Percentiles rank a stretch among this genome's conserved stretches.
These are phyloP conservation scores for Sporothrix pallida DNA, from an alignment of 2,329 filamentous ascomycete species.

Conservation along the genomic window DNA sequence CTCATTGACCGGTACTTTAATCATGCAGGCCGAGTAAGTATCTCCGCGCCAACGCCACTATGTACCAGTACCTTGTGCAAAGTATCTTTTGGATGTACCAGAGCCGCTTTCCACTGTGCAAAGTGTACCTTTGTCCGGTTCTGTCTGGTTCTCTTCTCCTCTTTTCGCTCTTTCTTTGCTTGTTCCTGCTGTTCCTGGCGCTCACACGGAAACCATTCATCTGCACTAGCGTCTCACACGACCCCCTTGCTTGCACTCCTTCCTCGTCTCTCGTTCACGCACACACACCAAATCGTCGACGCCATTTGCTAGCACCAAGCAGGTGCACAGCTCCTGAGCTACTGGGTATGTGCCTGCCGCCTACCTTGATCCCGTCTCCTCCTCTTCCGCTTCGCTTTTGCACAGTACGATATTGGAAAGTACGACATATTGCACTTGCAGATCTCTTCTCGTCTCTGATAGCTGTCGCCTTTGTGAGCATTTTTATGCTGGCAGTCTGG, in stretches of 20 bases:
- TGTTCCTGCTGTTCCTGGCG: slow-evolving; percentile 22
- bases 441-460: no score
- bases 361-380: no score
- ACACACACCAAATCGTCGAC: neutral
- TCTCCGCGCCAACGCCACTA: slow-evolving; percentile 39
- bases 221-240: slow-evolving; percentile 34
- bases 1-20: slow-evolving; percentile 41
- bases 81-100: slow-evolving; percentile 39
- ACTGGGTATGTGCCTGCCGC: no score
- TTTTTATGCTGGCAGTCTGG: no score
- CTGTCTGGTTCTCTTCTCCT: slow-evolving; percentile 17
- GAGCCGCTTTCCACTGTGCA: slow-evolving; percentile 23
- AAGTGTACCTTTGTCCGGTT: slow-evolving; percentile 11
- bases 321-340: no score
- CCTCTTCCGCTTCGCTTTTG: no score
- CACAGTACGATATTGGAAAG: no score
- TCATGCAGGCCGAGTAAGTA: slow-evolving; percentile 42
- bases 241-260: slow-evolving; percentile 41
- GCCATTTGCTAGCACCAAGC: no score
- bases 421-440: no score
- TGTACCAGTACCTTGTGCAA: slow-evolving; percentile 44
- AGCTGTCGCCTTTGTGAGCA: no score
- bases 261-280: slow-evolving; percentile 39
- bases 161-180: neutral
- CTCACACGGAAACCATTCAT: slow-evolving; percentile 28